Evolutionary conservation across 495 filamentous ascomycete species (phyloP).

Genomic region (Margaritispora aquatica): DNA sequence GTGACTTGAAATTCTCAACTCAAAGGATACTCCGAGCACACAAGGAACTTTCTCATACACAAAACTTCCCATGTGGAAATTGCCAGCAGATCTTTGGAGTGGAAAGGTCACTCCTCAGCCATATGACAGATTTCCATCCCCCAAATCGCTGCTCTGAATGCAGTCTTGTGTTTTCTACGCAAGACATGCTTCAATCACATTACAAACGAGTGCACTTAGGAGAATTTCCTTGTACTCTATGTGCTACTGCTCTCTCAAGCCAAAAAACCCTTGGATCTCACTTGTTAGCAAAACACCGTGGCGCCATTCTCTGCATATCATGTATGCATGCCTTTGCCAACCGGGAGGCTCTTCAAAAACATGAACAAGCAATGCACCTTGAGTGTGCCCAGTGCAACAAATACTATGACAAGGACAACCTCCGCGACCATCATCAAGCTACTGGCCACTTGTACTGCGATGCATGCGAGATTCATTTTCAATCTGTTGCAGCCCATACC

Average conservation of each 20-base stretch:
- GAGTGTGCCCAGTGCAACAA: too few relatives aligned
- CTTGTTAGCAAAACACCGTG: not conserved
- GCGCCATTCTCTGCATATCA: not conserved
- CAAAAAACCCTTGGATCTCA: not conserved
- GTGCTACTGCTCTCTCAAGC: too few relatives aligned
- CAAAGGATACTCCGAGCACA: too few relatives aligned
- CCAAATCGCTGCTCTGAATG: not conserved
- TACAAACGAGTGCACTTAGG: not conserved
- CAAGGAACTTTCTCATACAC: too few relatives aligned
- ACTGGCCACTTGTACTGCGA: conserved; percentile 5
- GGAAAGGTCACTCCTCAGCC: not conserved
- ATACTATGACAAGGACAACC: not conserved
- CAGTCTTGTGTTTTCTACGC: not conserved
- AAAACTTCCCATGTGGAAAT: too few relatives aligned
- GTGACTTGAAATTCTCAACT: not conserved
- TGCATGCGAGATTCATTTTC: conserved; percentile 12
- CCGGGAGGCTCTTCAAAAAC: not conserved
- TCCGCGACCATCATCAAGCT: conserved; percentile 7
- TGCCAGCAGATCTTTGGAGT: too few relatives aligned
- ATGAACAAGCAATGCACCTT: conserved; percentile 13
- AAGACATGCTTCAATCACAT: not conserved
- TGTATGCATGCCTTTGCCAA: not conserved
- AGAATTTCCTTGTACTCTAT: too few relatives aligned
- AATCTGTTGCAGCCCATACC: not conserved
- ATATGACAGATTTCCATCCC: not conserved